These are phyloP conservation scores for Metschnikowia similis DNA, from an alignment of 805 yeast genomes.

Conservation along the genomic window DNA sequence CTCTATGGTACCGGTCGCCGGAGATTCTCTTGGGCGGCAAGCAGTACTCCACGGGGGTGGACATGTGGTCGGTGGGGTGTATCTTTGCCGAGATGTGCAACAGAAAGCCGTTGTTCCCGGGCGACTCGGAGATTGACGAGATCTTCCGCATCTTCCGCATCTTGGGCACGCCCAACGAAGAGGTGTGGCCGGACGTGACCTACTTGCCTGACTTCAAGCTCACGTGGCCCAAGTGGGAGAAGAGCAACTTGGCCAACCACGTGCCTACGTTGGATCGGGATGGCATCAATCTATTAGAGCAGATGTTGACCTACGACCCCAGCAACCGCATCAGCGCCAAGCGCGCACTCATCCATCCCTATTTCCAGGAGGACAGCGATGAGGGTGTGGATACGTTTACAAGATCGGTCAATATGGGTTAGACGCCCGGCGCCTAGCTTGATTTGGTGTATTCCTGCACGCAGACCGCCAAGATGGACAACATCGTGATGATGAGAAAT, in stretches of 20 bases:
- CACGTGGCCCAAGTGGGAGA: conserved; percentile 87
- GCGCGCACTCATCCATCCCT: conserved; percentile 86
- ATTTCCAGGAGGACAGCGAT: conserved; percentile 56
- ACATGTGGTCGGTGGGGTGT: conserved; percentile 98
- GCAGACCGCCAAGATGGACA: conserved; percentile 1
- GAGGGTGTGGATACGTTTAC: conserved; percentile 29
- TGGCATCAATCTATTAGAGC: conserved; percentile 79
- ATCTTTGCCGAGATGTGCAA: conserved; percentile 97
- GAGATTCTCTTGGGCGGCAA: conserved; percentile 94
- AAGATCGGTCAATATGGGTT: conserved; percentile 37
- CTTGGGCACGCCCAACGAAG: conserved; percentile 92
- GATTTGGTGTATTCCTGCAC: neutral
- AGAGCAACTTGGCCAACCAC: conserved; percentile 61
- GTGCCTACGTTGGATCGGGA: conserved; percentile 78
- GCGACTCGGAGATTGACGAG: conserved; percentile 97
- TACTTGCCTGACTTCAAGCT: conserved; percentile 90
- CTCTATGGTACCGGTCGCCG: conserved; percentile 96
- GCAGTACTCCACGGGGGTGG: conserved; percentile 96
- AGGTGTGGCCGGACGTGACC: conserved; percentile 90
- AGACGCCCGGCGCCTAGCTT: neutral
- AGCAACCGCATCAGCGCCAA: conserved; percentile 91
- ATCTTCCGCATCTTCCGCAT: conserved; percentile 88
- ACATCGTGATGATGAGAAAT: neutral
- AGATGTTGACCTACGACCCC: conserved; percentile 85
- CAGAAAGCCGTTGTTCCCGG: conserved; percentile 92